A percentile compares a stretch with the other conserved stretches of the same genome.
Conservation (phyloP, 73 alveolate species). For the Halteria grandinella region DNA sequence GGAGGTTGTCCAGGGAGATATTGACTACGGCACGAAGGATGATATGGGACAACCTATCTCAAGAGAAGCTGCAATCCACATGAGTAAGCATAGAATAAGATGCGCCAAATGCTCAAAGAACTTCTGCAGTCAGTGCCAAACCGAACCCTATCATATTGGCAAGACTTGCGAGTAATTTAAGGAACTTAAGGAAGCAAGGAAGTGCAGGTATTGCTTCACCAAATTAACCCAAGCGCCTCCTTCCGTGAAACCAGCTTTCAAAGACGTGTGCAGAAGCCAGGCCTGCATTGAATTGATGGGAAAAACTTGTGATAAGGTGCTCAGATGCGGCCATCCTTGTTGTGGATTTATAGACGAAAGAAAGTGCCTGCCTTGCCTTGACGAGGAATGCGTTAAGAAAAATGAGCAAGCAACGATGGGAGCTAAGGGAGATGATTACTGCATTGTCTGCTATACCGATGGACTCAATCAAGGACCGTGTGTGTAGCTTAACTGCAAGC, state of each 20-base stretch:
- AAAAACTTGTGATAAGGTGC: constrained; percentile 67
- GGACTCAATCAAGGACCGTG: too few relatives aligned
- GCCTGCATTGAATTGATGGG: constrained; percentile 68
- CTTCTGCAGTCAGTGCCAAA: constrained; percentile 64
- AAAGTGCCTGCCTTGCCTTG: constrained; percentile 78
- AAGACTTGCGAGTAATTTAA: constrained; percentile 71
- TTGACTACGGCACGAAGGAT: constrained; percentile 67
- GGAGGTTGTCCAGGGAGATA: constrained; percentile 63
- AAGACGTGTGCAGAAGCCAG: constrained; percentile 63
- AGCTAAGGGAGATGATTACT: constrained; percentile 58
- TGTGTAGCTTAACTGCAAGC: constrained; percentile 66
- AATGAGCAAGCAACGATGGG: constrained; percentile 49
- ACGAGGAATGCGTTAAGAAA: constrained; percentile 62
- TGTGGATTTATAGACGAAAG: constrained; percentile 69
- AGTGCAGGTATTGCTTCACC: constrained; percentile 61
- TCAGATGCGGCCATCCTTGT: constrained; percentile 80
- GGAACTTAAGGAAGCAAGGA: constrained; percentile 53
- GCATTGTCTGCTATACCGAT: constrained; percentile 65
- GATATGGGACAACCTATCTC: constrained; percentile 15
- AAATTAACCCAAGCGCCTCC: constrained; percentile 48
- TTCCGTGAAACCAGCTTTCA: constrained; percentile 41
- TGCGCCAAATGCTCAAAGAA: constrained; percentile 64
- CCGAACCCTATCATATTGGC: constrained; percentile 78
- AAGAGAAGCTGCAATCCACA: constrained; percentile 67
- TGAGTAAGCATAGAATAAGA: constrained; percentile 69